phyloP scores from a whole-genome alignment of 768 basidiomycete species.

The Clathrus columnatus region DNA sequence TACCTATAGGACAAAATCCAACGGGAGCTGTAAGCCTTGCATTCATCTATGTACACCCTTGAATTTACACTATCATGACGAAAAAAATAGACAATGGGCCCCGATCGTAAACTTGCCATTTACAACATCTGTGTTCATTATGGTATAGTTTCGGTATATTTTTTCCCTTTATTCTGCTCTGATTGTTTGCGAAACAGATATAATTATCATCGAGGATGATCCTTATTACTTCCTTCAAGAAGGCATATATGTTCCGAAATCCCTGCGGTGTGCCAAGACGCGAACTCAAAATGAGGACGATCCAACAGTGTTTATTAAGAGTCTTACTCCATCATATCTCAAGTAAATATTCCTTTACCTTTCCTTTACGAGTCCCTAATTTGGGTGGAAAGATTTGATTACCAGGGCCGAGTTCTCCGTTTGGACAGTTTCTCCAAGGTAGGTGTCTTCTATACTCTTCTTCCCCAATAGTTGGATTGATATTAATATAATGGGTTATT shows the following conservation, averaged over 20 bases:
- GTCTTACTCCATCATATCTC: constrained; percentile 54
- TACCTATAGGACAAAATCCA: constrained; percentile 82
- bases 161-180: background rate
- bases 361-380: background rate
- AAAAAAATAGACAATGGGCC: constrained; percentile 53
- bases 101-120: constrained; percentile 61
- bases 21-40: constrained; percentile 50
- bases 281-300: constrained; percentile 24
- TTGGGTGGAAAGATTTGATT: constrained; percentile 41
- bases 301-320: constrained; percentile 40
- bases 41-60: background rate
- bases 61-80: background rate
- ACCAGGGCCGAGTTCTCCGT: constrained; percentile 76
- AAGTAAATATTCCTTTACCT: constrained; percentile 27
- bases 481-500: constrained; percentile 43
- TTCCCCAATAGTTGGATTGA: too few relatives aligned
- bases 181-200: constrained; percentile 29
- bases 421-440: constrained; percentile 78
- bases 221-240: constrained; percentile 74
- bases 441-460: background rate
- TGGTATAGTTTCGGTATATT: constrained; percentile 32
- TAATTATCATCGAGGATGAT: constrained; percentile 79
- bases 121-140: constrained; percentile 79
- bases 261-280: constrained; percentile 19
- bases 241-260: constrained; percentile 42